A percentile compares a stretch with the other conserved stretches of the same genome.
Conservation (phyloP, 2,329 filamentous ascomycete genomes). For the Pseudogymnoascus sp. region DNA sequence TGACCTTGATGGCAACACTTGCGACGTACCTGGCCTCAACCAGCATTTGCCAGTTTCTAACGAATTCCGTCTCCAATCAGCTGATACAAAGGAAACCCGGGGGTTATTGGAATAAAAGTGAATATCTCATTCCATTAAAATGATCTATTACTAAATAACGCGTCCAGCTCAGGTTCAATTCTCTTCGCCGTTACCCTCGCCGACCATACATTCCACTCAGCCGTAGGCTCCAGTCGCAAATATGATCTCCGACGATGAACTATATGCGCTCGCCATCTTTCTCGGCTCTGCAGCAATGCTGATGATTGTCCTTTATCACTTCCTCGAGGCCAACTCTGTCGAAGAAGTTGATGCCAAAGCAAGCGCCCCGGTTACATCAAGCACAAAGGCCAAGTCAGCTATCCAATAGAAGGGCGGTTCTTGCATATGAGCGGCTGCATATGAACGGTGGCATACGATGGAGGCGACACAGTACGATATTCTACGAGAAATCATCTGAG, state of each 20-base stretch:
- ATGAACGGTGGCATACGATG: background rate
- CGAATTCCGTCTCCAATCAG: background rate
- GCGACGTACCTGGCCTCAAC: constrained; percentile 9
- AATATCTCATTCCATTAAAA: constrained; percentile 1
- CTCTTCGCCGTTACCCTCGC: background rate
- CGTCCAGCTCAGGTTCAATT: background rate
- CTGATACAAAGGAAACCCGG: background rate
- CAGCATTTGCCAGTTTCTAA: background rate
- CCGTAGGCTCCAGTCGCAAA: constrained; percentile 27
- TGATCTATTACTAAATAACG: background rate
- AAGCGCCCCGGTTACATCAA: constrained; percentile 14
- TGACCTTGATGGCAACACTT: constrained; percentile 6
- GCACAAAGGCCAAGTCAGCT: constrained; percentile 17
- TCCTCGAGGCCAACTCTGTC: constrained; percentile 86
- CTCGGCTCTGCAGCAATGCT: constrained; percentile 86
- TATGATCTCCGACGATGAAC: constrained; percentile 91
- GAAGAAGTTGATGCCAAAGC: constrained; percentile 34
- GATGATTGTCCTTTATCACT: constrained; percentile 91
- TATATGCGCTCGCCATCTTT: constrained; percentile 88
- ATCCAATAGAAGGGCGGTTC: background rate
- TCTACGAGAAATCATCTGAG: background rate
- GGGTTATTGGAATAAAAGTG: background rate
- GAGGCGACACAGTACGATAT: background rate
- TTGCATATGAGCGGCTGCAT: background rate
- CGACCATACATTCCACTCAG: background rate